Evolutionary conservation across 768 basidiomycete genomes (phyloP).

Genomic region (Imleria badia): DNA sequence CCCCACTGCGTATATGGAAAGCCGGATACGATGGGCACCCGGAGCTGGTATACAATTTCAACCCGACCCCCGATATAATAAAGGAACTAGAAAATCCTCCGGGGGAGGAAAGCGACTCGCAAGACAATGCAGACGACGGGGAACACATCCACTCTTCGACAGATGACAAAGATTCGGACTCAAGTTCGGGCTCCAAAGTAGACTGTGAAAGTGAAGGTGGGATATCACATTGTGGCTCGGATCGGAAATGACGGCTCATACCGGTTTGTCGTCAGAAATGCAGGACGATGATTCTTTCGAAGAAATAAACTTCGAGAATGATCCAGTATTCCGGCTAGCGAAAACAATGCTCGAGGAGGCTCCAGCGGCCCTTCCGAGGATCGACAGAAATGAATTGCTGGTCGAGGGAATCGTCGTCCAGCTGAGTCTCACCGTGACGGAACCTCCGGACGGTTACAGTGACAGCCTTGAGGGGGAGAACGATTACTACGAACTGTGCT

Average conservation of each 20-base stretch:
- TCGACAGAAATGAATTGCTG: slow-evolving; percentile 1
- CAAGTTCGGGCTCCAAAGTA: not conserved
- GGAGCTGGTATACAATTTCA: slow-evolving; percentile 10
- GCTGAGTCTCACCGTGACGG: not conserved
- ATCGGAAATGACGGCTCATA: not conserved
- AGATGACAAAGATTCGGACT: not conserved
- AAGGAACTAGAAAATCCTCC: not conserved
- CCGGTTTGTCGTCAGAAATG: not conserved
- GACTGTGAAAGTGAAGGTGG: not conserved
- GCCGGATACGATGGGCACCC: not conserved
- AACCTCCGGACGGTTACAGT: not conserved
- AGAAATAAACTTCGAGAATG: not conserved
- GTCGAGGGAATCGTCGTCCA: slow-evolving; percentile 5
- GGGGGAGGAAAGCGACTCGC: not conserved
- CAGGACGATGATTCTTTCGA: not conserved
- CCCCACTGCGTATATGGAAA: slow-evolving; percentile 16
- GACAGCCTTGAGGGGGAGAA: slow-evolving; percentile 4
- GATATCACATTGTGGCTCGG: not conserved
- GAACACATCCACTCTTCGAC: too few species aligned
- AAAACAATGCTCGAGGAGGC: not conserved
- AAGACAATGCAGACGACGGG: not conserved
- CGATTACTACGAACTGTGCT: not conserved
- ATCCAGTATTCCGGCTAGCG: not conserved
- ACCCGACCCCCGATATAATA: not conserved
- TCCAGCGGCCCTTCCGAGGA: not conserved